Evolutionary conservation across 202 grass and related monocot species (phyloP).

Genomic region (Carex arenaria): DNA sequence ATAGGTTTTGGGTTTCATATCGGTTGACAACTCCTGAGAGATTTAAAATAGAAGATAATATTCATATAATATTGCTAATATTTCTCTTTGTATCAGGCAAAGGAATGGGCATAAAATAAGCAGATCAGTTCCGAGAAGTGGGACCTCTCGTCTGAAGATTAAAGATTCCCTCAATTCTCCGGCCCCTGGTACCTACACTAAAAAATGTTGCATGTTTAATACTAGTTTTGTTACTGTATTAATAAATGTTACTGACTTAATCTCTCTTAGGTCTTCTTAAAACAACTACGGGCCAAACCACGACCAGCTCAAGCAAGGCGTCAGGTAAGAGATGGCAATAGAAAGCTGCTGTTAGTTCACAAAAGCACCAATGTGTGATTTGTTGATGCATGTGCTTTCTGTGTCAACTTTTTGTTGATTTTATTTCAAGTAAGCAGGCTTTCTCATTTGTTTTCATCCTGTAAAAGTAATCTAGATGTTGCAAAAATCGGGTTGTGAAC

Average conservation of each 20-base stretch:
- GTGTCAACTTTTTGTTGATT: constrained; percentile 24
- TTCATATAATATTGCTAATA: constrained; percentile 13
- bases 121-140: constrained; percentile 53
- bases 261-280: constrained; percentile 35
- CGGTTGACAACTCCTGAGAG: neutral
- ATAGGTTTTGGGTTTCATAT: neutral
- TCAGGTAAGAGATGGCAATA: constrained; percentile 42
- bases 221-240: neutral
- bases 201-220: neutral
- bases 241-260: neutral
- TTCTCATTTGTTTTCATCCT: neutral
- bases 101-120: constrained; percentile 34
- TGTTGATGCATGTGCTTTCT: neutral
- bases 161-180: constrained; percentile 57
- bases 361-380: constrained; percentile 1
- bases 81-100: constrained; percentile 39
- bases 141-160: constrained; percentile 35
- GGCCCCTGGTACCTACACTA: constrained; percentile 26
- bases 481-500: neutral
- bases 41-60: neutral
- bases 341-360: neutral
- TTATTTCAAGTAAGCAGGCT: constrained; percentile 16
- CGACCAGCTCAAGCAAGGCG: constrained; percentile 29
- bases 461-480: neutral
- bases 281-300: constrained; percentile 21